phyloP scores from a whole-genome alignment of 2,329 filamentous ascomycete species.

The Diplodia corticola region DNA sequence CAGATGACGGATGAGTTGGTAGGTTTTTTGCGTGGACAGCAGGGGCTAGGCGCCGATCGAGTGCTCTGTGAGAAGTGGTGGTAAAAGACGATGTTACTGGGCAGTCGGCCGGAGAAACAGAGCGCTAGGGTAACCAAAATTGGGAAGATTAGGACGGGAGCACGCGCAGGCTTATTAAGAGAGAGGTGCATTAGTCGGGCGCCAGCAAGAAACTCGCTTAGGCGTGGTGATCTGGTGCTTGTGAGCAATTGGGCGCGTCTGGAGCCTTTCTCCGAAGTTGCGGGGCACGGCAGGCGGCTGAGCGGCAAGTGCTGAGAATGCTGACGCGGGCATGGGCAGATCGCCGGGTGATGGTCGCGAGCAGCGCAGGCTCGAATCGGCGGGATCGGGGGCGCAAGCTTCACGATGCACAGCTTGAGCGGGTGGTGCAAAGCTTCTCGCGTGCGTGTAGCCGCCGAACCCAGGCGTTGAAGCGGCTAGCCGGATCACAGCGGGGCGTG shows the following conservation, averaged over 20 bases:
- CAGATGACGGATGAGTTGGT: slow-evolving; percentile 52
- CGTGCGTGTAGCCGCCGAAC: slow-evolving; percentile 12
- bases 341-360: not conserved
- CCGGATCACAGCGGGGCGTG: slow-evolving; percentile 10
- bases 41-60: slow-evolving; percentile 40
- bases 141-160: too few species aligned
- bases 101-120: not conserved
- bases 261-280: too few species aligned
- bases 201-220: too few species aligned
- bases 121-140: too few species aligned
- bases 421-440: slow-evolving; percentile 14
- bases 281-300: not conserved
- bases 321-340: slow-evolving; percentile 4
- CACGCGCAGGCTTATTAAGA: too few species aligned
- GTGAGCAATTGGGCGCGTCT: too few species aligned
- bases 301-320: not conserved
- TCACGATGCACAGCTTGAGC: not conserved
- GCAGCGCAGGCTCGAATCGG: slow-evolving; percentile 1
- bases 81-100: slow-evolving; percentile 32
- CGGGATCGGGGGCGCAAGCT: slow-evolving; percentile 1
- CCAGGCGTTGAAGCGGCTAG: slow-evolving; percentile 1
- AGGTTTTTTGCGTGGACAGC: slow-evolving; percentile 39
- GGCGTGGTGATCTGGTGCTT: too few species aligned
- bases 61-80: slow-evolving; percentile 56
- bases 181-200: too few species aligned